Evolutionary conservation across 495 filamentous ascomycete species (phyloP).

Genomic region (Neurospora sp.): DNA sequence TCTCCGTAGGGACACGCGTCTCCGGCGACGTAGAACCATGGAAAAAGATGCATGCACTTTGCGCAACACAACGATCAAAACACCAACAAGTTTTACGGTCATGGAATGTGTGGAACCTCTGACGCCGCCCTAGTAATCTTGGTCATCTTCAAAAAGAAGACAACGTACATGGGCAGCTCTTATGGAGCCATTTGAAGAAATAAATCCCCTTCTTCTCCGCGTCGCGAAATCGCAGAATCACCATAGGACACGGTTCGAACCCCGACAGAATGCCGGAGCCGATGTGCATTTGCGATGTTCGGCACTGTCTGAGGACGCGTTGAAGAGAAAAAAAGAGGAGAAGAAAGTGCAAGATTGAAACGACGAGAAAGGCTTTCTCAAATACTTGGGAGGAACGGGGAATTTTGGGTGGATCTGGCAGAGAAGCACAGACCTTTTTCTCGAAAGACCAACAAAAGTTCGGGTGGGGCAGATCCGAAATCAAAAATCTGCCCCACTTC

Average conservation of each 20-base stretch:
- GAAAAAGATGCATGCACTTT: not conserved
- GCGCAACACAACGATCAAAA: not conserved
- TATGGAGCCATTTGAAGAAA: conserved; percentile 56
- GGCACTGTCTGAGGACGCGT: conserved; percentile 88
- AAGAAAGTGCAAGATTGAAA: conserved; percentile 5
- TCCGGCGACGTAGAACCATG: not conserved
- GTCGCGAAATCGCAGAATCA: conserved; percentile 70
- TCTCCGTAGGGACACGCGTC: not conserved
- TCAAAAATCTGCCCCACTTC: not conserved
- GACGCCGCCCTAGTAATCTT: conserved; percentile 78
- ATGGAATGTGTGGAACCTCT: conserved; percentile 66
- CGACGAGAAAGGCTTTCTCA: not conserved
- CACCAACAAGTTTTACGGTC: not conserved
- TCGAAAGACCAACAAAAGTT: not conserved
- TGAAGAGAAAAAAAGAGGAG: conserved; percentile 37
- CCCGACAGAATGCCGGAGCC: conserved; percentile 60
- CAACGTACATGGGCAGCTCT: conserved; percentile 75
- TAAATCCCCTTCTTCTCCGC: conserved; percentile 58
- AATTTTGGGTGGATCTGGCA: not conserved
- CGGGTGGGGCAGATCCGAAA: not conserved
- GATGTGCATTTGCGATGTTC: conserved; percentile 51
- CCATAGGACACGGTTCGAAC: conserved; percentile 51
- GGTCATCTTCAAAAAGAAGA: conserved; percentile 13
- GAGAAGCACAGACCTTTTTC: not conserved
- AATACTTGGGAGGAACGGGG: not conserved